Evolutionary conservation across 257 asterid genomes (phyloP).

Genomic region (Jasminum sambac): DNA sequence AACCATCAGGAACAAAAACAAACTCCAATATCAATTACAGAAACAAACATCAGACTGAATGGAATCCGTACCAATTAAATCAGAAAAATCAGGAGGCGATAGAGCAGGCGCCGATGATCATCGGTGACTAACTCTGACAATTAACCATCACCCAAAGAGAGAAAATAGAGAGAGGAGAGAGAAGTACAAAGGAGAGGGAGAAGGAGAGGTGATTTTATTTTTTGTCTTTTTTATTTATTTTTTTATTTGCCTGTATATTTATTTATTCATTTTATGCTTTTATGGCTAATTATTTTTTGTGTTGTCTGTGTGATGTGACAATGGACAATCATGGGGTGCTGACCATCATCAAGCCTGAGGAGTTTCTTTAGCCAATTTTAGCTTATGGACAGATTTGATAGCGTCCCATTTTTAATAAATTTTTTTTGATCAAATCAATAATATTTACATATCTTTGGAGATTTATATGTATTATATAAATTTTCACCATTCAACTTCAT

Average conservation of each 20-base stretch:
- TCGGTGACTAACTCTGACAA: slow-evolving; percentile 52
- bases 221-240: background rate
- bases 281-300: slow-evolving; percentile 3
- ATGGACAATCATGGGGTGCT: slow-evolving; percentile 30
- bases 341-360: slow-evolving; percentile 40
- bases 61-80: slow-evolving; percentile 32
- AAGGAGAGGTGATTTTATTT: background rate
- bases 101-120: slow-evolving; percentile 52
- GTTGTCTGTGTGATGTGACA: background rate
- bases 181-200: slow-evolving; percentile 23
- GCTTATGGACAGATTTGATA: too few relatives aligned
- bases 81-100: slow-evolving; percentile 28
- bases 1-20: background rate
- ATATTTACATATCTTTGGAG: too few relatives aligned
- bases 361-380: too few relatives aligned
- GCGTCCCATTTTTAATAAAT: too few relatives aligned
- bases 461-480: too few relatives aligned
- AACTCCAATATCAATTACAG: background rate
- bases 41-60: background rate
- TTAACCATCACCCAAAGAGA: slow-evolving; percentile 40
- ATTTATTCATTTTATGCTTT: slow-evolving; percentile 4
- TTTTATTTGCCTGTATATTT: background rate
- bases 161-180: slow-evolving; percentile 20
- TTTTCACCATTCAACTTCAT: too few relatives aligned
- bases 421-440: too few relatives aligned